Base-by-base conservation (phyloP, 1,284 basidiomycete genomes). In the Termitomyces sp. region DNA sequence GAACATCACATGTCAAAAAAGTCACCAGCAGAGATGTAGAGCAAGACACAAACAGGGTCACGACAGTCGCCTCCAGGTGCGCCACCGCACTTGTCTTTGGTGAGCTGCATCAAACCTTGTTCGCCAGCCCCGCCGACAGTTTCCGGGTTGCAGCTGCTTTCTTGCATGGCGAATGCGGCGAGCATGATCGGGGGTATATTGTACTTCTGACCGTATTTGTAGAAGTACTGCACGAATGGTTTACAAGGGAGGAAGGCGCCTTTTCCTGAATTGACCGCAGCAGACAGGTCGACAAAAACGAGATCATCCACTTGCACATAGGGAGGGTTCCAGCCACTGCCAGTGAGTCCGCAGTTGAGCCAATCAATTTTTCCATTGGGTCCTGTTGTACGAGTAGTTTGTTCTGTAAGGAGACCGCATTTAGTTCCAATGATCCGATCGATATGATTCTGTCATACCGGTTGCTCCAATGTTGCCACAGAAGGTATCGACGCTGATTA, bases 51-150 rank as follows among this genome's bases (percentile, higher is more conserved):
- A 60, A 86, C 84, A 50, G 78, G 74, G 54, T 89, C 81, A 60
- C 72, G 68, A 74, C 88, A 91, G 66, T 88, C 75, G 6, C 79
- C 79, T 11, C 69, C 70, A 3, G 85, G 82, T 0, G 84, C 84
- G 52, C 73, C 79, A 42, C 66, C 76, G 62, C 91, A 95, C 69
- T 94, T 94, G 60, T 89, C 88, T 43, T 72, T 66, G 13, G 86
- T 88, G 61, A 93, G 77, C 69, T 95, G 91, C 91, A 94, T 93
- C 50, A 88, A 67, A 24, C 91, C 93, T 60, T 88, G 83, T 66
- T 93, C 92, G 49, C 90, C 89, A 9, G 75, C 88, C 21, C 84
- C 87, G 53, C 93, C 92, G 42, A 82, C 74, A 5, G 77, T 80
- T n/a, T 70, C 54, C 1, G 84, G 77, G 58, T 87, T 82, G 73